Conservation (phyloP, 2,329 filamentous ascomycete genomes). For the Pseudogymnoascus sp. region DNA sequence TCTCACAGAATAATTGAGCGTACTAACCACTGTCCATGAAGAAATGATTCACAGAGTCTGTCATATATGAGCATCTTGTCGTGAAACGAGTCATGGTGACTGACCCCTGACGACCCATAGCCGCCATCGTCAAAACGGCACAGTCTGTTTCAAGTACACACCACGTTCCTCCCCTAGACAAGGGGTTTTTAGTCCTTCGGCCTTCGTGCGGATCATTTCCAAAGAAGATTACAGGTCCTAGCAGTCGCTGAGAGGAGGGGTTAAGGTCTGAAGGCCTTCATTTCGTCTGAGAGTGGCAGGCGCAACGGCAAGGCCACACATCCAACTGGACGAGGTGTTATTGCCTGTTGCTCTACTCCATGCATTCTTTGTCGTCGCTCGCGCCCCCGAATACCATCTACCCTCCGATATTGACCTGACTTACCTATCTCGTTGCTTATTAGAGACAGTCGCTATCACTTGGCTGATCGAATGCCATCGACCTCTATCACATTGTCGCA, state of each 20-base stretch:
- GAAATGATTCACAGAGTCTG: neutral
- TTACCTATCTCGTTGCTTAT: neutral
- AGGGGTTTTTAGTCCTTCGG: conserved; percentile 5
- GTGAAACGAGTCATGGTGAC: neutral
- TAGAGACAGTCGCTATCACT: neutral
- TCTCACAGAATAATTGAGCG: neutral
- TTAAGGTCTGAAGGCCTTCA: conserved; percentile 6
- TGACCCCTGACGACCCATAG: conserved; percentile 3
- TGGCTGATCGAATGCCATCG: conserved; percentile 11
- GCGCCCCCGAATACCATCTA: neutral
- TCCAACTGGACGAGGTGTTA: neutral
- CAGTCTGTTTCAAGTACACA: conserved; percentile 10
- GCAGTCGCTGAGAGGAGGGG: neutral
- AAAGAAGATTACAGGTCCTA: conserved; percentile 7
- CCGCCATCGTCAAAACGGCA: conserved; percentile 1
- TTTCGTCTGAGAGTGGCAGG: conserved; percentile 5
- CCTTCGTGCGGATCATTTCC: conserved; percentile 1
- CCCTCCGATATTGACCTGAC: neutral
- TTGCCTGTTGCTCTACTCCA: neutral
- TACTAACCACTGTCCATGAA: neutral
- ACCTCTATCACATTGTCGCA: conserved; percentile 8
- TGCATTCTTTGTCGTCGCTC: neutral
- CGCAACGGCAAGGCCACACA: neutral
- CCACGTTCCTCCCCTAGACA: neutral
- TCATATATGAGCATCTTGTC: neutral